Base-by-base conservation (phyloP, 179 eudicot genomes). In the Silene vulgaris region DNA sequence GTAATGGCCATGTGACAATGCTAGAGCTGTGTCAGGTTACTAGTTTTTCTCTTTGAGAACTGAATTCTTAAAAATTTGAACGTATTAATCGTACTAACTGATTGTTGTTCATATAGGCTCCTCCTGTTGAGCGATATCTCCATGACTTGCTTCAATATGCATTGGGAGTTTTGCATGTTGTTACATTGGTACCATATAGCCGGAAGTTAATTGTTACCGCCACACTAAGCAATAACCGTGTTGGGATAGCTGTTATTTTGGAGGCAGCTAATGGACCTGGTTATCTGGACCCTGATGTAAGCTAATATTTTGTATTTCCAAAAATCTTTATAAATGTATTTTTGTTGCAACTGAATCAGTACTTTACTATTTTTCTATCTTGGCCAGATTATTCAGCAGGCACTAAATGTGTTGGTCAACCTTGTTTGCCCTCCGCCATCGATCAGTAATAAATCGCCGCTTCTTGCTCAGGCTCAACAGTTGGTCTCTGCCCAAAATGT, bases 351-450 rank as follows among this genome's bases (percentile, higher is more conserved):
- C 32, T 56, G 19, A 35, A 32, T 45, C 48, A 52, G 32, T 65
- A 45, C 45, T 40, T 63, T 40, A 35, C 48, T 40, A 52, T 65
- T 50, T 73, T n/a, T 76, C 8, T 71, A 57, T 79, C 12, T 73
- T 20, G 85, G 54, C 78, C 90, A 96, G 99, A 93, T 93, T 86
- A 87, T 93, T 78, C 93, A 88, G 82, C 92, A 94, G 75, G 98
- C 99, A 66, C 67, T 96, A 78, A 93, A 88, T 84, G 90, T 96
- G 75, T 78, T 96, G 79, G 87, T 93, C 80, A 93, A 91, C 86
- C 98, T 93, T 81, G 99, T 96, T 75, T 96, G 99, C 79, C 97
- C 99, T 71, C 98, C 99, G n/a, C 99, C 99, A 79, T 89, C 99
- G 52, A 89, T 96, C 85, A 96, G 98, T 80, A 90, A 89, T 80